A percentile compares a stretch with the other conserved stretches of the same genome.
Evolutionary conservation across 306 rosid genomes (phyloP).

Genomic region (Vicia villosa): DNA sequence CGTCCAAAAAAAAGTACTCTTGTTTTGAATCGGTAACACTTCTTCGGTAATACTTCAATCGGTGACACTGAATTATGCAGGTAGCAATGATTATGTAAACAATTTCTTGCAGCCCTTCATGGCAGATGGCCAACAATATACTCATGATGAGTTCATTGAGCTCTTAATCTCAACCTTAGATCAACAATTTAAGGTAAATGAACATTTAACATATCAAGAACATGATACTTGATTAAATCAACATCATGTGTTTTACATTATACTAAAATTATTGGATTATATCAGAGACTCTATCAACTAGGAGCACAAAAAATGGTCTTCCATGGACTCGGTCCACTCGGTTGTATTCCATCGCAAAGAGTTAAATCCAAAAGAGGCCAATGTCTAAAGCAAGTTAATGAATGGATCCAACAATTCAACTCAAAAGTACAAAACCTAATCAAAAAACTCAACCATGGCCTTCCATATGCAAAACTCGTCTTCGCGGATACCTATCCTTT

Average conservation of each 20-base stretch:
- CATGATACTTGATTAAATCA: not conserved
- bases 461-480: slow-evolving; percentile 51
- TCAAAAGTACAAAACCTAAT: slow-evolving; percentile 54
- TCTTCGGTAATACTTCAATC: not conserved
- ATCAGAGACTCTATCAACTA: slow-evolving; percentile 61
- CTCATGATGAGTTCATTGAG: slow-evolving; percentile 65
- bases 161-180: slow-evolving; percentile 58
- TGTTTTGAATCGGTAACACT: not conserved
- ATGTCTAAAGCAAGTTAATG: slow-evolving; percentile 70
- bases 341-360: slow-evolving; percentile 95
- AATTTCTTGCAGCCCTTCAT: slow-evolving; percentile 85
- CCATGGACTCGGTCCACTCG: slow-evolving; percentile 79
- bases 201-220: not conserved
- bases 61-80: slow-evolving; percentile 35
- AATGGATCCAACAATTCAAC: slow-evolving; percentile 50
- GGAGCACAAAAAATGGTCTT: slow-evolving; percentile 68
- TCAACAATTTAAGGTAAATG: slow-evolving; percentile 55
- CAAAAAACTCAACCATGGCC: slow-evolving; percentile 50
- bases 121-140: slow-evolving; percentile 80
- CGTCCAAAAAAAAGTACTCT: not conserved
- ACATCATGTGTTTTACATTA: not conserved
- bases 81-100: slow-evolving; percentile 91
- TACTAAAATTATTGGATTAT: not conserved
- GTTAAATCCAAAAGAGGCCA: slow-evolving; percentile 67
- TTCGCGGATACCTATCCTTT: slow-evolving; percentile 67